Conservation (phyloP, 139 green algal species). For the Desmodesmus armatus region DNA sequence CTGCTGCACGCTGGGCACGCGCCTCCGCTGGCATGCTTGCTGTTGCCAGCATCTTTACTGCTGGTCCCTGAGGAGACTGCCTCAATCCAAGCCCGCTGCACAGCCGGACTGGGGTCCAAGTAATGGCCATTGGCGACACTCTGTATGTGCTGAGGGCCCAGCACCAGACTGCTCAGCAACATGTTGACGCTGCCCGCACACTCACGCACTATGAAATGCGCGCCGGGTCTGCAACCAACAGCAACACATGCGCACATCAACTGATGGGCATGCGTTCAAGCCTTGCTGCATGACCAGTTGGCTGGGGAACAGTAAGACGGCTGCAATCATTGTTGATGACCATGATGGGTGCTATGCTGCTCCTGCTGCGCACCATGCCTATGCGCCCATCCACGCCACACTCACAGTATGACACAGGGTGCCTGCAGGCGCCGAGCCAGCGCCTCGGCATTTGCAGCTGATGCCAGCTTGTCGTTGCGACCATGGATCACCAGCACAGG, state of each 20-base stretch:
- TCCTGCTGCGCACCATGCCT: no score
- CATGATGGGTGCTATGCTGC: no score
- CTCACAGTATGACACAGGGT: slow-evolving; percentile 46
- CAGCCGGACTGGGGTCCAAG: slow-evolving; percentile 1
- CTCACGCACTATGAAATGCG: slow-evolving; percentile 66
- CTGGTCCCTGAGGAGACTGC: background rate
- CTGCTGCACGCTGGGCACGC: slow-evolving; percentile 69
- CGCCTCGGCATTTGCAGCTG: slow-evolving; percentile 51
- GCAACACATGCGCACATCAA: background rate
- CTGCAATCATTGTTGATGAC: no score
- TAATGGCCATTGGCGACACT: background rate
- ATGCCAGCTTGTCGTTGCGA: slow-evolving; percentile 63
- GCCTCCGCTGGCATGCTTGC: slow-evolving; percentile 3
- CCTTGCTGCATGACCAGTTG: no score
- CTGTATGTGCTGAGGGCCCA: slow-evolving; percentile 32
- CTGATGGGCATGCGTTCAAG: background rate
- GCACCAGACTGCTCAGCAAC: slow-evolving; percentile 48
- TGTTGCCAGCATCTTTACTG: background rate
- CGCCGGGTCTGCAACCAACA: slow-evolving; percentile 44
- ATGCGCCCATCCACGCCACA: background rate
- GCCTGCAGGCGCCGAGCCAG: slow-evolving; percentile 50
- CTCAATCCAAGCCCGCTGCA: background rate
- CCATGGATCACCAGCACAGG: slow-evolving; percentile 67
- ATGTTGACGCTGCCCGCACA: slow-evolving; percentile 60
- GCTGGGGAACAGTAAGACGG: no score